Base-by-base conservation (phyloP, 768 basidiomycete genomes). In the Omphalotus guepiniiformis region DNA sequence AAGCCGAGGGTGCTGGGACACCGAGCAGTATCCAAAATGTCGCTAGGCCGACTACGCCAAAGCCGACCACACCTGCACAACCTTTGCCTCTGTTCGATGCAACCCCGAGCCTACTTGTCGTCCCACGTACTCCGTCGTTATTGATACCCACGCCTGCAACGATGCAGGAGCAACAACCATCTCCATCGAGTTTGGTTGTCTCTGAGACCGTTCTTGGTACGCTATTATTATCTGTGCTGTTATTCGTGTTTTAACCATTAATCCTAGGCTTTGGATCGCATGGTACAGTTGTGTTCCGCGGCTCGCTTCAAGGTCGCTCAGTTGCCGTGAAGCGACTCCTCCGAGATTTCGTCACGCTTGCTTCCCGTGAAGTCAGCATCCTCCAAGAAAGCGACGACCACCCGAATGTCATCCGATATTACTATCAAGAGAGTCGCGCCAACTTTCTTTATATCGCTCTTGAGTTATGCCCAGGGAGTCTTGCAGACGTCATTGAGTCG, bases 281-380 rank as follows among this genome's bases (percentile, higher is more conserved):
- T 59, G 96, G 96, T 5, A 99, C 96, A 0, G 88, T 98, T 34
- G 96, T 99, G 3, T 93, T 82, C 67, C 79, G 87, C 59, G 96
- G 95, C 2, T 88, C 93, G 6, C 79, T 97, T n/a, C 95, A 98
- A 69, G 93, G 92, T 0, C 85, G 96, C 43, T 88, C 95, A 0
- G 96, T 99, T 0, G 96, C 96, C n/a, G 93, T 99, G 48, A 98
- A 99, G 64, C 89, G 96, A 0, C 78, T 99, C 3, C 78, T 98
- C 6, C 87, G 85, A 55, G 94, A 98, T 64, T 98, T 97, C 57
- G 91, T 95, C 47, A 95, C 93, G 0, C 82, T 99, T 29, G 94
- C 94, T 6, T 76, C 84, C 3, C 88, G 94, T 39, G 96, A 99
- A 72, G 93, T 98, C 22, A 83, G 83, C 58, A 82, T 99, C 32